phyloP scores from a whole-genome alignment of 2,329 filamentous ascomycete genomes.

The Plenodomus biglobosus region DNA sequence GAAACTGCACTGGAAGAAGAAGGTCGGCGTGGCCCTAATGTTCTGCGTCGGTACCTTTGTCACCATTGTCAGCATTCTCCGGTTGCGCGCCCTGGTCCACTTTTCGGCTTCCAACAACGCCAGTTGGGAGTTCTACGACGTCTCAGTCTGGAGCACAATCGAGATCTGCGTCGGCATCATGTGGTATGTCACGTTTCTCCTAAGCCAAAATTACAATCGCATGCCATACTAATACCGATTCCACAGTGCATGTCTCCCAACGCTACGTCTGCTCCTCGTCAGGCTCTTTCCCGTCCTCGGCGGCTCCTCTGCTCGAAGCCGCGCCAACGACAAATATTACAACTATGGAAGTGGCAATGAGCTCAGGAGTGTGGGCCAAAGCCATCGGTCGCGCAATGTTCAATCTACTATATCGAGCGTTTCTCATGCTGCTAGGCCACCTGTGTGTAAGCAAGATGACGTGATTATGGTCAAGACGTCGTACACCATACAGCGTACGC shows the following conservation, averaged over 20 bases:
- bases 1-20: constrained; percentile 43
- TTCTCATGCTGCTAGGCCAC: constrained; percentile 4
- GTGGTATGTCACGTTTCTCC: constrained; percentile 19
- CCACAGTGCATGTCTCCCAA: constrained; percentile 46
- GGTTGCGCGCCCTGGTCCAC: constrained; percentile 46
- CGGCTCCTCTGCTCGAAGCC: constrained; percentile 36
- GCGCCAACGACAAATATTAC: constrained; percentile 23
- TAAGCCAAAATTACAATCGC: neutral
- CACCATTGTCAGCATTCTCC: constrained; percentile 49
- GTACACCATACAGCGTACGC: constrained; percentile 20
- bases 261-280: constrained; percentile 42
- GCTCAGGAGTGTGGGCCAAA: constrained; percentile 17
- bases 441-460: constrained; percentile 8
- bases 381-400: constrained; percentile 7
- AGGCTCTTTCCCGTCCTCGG: constrained; percentile 41
- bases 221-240: neutral
- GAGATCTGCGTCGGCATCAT: constrained; percentile 50
- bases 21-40: constrained; percentile 44
- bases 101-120: constrained; percentile 48
- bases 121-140: constrained; percentile 46
- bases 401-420: constrained; percentile 5
- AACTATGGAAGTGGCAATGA: constrained; percentile 31
- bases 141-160: constrained; percentile 47
- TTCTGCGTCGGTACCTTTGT: constrained; percentile 47
- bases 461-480: constrained; percentile 22